phyloP scores from a whole-genome alignment of 768 basidiomycete genomes.

The Tricholomella constricta region DNA sequence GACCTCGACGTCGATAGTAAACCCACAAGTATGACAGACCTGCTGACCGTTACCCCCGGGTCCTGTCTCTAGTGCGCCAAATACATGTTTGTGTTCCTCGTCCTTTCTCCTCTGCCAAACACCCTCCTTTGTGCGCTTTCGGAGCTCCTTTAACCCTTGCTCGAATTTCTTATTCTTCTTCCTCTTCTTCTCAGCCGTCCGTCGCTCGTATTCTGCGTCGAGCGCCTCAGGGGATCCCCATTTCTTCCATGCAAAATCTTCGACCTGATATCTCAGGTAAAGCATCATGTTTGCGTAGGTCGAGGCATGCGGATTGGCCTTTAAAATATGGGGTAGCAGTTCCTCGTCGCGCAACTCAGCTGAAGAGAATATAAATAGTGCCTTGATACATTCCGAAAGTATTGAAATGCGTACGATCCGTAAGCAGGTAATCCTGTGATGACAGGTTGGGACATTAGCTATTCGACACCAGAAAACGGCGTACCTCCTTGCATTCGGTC shows the following conservation, averaged over 20 bases:
- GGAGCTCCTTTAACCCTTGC: slow-evolving; percentile 71
- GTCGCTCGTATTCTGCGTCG: slow-evolving; percentile 32
- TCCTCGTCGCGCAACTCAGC: slow-evolving; percentile 94
- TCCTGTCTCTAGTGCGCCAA: slow-evolving; percentile 58
- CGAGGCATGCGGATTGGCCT: slow-evolving; percentile 87
- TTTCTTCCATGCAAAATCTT: slow-evolving; percentile 96
- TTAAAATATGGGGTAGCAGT: slow-evolving; percentile 72
- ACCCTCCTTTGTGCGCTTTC: slow-evolving; percentile 30
- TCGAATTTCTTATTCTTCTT: slow-evolving; percentile 86
- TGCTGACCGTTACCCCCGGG: slow-evolving; percentile 63
- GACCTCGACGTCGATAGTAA: slow-evolving; percentile 87
- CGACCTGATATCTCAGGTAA: slow-evolving; percentile 90
- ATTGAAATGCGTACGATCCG: slow-evolving; percentile 66
- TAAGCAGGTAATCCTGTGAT: slow-evolving; percentile 86
- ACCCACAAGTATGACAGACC: slow-evolving; percentile 88
- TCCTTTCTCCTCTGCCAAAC: slow-evolving; percentile 20
- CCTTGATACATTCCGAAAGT: neutral
- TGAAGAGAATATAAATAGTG: slow-evolving; percentile 30
- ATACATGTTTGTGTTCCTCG: slow-evolving; percentile 78
- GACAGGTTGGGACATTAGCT: slow-evolving; percentile 8
- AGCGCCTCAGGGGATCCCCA: slow-evolving; percentile 94
- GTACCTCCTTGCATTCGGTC: slow-evolving; percentile 95
- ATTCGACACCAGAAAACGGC: slow-evolving; percentile 17
- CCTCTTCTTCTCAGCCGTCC: slow-evolving; percentile 18
- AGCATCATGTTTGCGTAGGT: slow-evolving; percentile 99